Base-by-base conservation (phyloP, 768 basidiomycete species). In the Sporobolomyces pararoseus region DNA sequence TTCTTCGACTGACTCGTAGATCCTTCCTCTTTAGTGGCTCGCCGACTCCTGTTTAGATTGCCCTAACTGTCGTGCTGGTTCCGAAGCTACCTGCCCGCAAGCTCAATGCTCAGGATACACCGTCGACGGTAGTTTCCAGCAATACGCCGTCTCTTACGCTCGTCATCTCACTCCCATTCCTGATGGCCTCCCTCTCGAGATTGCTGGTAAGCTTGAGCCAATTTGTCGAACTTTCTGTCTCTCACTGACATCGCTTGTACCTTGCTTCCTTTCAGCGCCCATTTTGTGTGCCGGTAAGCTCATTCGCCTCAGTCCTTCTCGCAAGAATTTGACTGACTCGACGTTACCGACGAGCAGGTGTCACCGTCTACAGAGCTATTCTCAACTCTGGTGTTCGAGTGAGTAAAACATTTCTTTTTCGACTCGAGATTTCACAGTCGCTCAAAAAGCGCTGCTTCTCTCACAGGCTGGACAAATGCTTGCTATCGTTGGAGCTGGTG, bases 341-440 rank as follows among this genome's bases (percentile, higher is more conserved):
- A 21, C 5, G n/a, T 7, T 19, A n/a, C n/a, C n/a, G n/a, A n/a
- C n/a, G n/a, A n/a, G n/a, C n/a, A n/a, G 58, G 89, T 53, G 82
- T 94, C 27, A 93, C 91, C 4, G 89, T 89, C 2, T 94, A 91
- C 77, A 87, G 89, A 66, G 91, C 90, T 0, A 81, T 94, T 74
- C 83, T 61, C 42, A 50, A 52, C 32, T n/a, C 44, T 19, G 4
- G 4, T 4, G 47, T 39, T 21, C n/a, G 54, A 14, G 35, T 25
- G 21, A 12, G 29, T n/a, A n/a, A n/a, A n/a, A n/a, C n/a, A n/a
- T n/a, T n/a, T n/a, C n/a, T n/a, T n/a, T n/a, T n/a, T 42, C 39
- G 39, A 9, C 17, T 42, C 17, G 39, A 9, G 17, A 42, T 9
- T 9, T 29, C n/a, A 14, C 53, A 88, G 78, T 84, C 85, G 60